A percentile compares a stretch with the other conserved stretches of the same genome.
Evolutionary conservation across 805 yeast genomes (phyloP).

Genomic region (Wickerhamomyces rabaulensis): DNA sequence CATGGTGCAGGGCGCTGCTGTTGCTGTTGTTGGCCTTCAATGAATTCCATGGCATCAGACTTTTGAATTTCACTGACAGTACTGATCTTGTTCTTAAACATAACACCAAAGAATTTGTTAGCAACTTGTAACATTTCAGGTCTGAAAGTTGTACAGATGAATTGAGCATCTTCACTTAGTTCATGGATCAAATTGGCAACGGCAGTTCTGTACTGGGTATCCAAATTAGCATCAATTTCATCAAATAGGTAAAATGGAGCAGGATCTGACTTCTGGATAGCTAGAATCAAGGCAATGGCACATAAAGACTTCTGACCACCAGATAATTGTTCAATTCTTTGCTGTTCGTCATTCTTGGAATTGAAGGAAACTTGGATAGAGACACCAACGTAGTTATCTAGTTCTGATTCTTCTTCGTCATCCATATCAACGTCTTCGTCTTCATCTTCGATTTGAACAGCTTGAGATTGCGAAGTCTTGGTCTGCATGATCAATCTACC

Average conservation of each 20-base stretch:
- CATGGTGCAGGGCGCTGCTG: neutral
- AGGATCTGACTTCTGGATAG: constrained; percentile 93
- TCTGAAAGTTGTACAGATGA: constrained; percentile 93
- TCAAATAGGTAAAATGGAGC: constrained; percentile 96
- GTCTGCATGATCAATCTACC: constrained; percentile 66
- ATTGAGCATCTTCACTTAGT: constrained; percentile 71
- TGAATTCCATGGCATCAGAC: constrained; percentile 76
- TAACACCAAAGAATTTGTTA: constrained; percentile 82
- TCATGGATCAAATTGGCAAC: constrained; percentile 73
- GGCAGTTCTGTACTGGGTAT: constrained; percentile 83
- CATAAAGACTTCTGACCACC: constrained; percentile 98
- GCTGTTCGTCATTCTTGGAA: constrained; percentile 79
- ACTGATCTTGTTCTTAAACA: constrained; percentile 77
- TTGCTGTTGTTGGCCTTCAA: constrained; percentile 55
- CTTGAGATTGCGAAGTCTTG: constrained; percentile 3
- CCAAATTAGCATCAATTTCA: constrained; percentile 94
- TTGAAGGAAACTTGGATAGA: constrained; percentile 87
- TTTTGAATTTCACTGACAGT: constrained; percentile 64
- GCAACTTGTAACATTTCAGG: constrained; percentile 89
- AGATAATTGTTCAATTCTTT: constrained; percentile 82
- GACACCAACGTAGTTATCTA: constrained; percentile 69
- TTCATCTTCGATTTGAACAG: constrained; percentile 21
- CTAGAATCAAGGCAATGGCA: constrained; percentile 88
- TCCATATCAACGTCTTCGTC: constrained; percentile 18
- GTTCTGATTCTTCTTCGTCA: constrained; percentile 12